phyloP scores from a whole-genome alignment of 2,329 filamentous ascomycete genomes.

The Ceratocystis lukuohia region DNA sequence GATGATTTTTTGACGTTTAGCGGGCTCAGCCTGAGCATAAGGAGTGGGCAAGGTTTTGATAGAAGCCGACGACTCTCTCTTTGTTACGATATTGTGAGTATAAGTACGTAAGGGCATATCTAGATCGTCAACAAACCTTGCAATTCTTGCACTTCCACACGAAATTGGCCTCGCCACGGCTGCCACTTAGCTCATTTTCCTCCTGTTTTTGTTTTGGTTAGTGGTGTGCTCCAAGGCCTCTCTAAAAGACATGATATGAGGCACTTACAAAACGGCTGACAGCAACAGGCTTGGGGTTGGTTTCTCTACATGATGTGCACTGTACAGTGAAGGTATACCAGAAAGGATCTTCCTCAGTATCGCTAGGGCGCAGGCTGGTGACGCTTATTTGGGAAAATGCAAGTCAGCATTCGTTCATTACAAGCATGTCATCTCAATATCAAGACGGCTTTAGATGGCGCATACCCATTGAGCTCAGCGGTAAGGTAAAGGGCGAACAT shows the following conservation, averaged over 20 bases:
- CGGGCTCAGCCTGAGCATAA: conserved; percentile 58
- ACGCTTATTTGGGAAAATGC: conserved; percentile 45
- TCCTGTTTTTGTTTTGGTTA: conserved; percentile 42
- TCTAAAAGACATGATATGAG: background rate
- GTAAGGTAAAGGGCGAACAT: conserved; percentile 57
- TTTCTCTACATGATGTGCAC: conserved; percentile 93
- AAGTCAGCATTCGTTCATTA: conserved; percentile 11
- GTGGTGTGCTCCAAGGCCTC: background rate
- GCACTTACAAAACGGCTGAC: conserved; percentile 72
- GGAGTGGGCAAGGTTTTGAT: conserved; percentile 61
- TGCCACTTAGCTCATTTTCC: conserved; percentile 78
- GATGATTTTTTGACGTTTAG: conserved; percentile 65
- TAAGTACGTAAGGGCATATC: background rate
- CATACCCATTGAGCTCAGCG: conserved; percentile 57
- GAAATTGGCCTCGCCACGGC: conserved; percentile 92
- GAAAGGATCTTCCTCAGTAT: conserved; percentile 71
- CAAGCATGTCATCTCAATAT: background rate
- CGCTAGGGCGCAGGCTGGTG: conserved; percentile 73
- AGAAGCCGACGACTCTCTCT: conserved; percentile 76
- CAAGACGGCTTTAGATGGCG: conserved; percentile 14
- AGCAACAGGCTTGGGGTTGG: conserved; percentile 71
- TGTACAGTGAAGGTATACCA: conserved; percentile 97
- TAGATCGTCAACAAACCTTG: conserved; percentile 46
- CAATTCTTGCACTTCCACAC: conserved; percentile 99
- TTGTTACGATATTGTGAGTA: background rate